Evolutionary conservation across 192 early-diverging fungal genomes (phyloP).

Genomic region (Kappamyces sp.): DNA sequence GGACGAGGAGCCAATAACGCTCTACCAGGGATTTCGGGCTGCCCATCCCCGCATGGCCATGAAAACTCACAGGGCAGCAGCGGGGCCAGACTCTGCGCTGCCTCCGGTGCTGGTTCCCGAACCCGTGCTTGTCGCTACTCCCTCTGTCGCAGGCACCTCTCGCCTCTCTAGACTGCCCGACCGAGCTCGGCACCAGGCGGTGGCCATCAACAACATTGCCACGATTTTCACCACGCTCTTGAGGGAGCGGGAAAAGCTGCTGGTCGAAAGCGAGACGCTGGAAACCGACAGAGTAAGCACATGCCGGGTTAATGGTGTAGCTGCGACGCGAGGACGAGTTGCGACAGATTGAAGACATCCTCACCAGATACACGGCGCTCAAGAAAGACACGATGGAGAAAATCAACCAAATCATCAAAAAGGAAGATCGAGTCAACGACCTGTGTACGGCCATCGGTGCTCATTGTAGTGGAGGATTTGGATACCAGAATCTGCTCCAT

Average conservation of each 20-base stretch:
- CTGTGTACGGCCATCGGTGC: constrained; percentile 22
- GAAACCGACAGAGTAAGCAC: constrained; percentile 18
- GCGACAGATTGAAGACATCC: constrained; percentile 31
- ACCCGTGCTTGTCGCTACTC: not conserved
- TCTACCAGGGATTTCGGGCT: constrained; percentile 42
- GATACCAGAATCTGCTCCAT: constrained; percentile 32
- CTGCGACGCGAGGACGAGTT: constrained; percentile 21
- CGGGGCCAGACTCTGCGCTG: not conserved
- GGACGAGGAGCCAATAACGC: constrained; percentile 28
- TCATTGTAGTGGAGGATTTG: constrained; percentile 24
- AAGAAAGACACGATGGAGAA: constrained; percentile 26
- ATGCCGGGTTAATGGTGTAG: not conserved
- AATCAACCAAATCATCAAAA: constrained; percentile 22
- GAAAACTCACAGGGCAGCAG: not conserved
- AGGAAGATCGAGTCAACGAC: constrained; percentile 26
- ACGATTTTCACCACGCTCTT: constrained; percentile 35
- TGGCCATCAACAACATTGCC: constrained; percentile 33
- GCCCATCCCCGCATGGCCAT: constrained; percentile 27
- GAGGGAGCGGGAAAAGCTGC: constrained; percentile 32
- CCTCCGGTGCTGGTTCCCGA: not conserved
- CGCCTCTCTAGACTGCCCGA: constrained; percentile 9
- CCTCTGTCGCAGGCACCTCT: not conserved
- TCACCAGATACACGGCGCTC: constrained; percentile 25
- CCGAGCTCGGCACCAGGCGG: constrained; percentile 28
- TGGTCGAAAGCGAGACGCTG: constrained; percentile 30